Evolutionary conservation across 805 yeast genomes (phyloP), one percentile per base, ranked within the genome.

Genomic region (Metschnikowia lachancei): DNA sequence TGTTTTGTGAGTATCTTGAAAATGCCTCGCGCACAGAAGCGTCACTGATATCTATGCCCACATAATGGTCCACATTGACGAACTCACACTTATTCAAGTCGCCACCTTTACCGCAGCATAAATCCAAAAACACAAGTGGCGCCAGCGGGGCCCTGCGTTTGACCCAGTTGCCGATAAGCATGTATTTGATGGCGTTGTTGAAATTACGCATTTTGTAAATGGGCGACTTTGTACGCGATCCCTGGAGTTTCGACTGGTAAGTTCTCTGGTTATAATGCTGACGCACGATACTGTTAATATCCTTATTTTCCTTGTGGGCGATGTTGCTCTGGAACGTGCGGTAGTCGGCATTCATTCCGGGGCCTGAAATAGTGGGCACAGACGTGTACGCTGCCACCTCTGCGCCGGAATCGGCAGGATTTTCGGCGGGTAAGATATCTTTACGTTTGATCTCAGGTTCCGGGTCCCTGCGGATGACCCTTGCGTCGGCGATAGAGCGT

Each of bases 61-160:
- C 81, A 54, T 86, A 87, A 39, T 90, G 91, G 18, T 80, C 76
- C 2, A 88, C 78, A 17, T 78, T 71, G 1, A 88, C 85, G 55
- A 80, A 80, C 42, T 83, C 86, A 82, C 96, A 92, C 63, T 94
- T 94, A 56, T 85, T 81, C 58, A 94, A 69, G 68, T 94, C 99
- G 22, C 99, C 99, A 43, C 99, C 99, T 64, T 94, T 95, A 12
- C 99, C 99, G 66, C 98, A 91, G 13, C 97, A 97, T 46, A 92
- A 66, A 60, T 94, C 99, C 16, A 94, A 69, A 1, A 85, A 77
- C 76, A 50, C 79, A 69, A 38, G 60, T 3, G 70, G 67, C 1
- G 55, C 61, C 8, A 39, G 47, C 2, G 55, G 59, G 6, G 58
- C 51, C 13, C 58, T 53, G 16, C 60, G 55, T 30, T 69, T 70